A percentile compares a stretch with the other conserved stretches of the same genome.
These are phyloP conservation scores for Hyphodiscus hymeniophilus DNA, from an alignment of 495 filamentous ascomycete genomes.

Conservation along the genomic window DNA sequence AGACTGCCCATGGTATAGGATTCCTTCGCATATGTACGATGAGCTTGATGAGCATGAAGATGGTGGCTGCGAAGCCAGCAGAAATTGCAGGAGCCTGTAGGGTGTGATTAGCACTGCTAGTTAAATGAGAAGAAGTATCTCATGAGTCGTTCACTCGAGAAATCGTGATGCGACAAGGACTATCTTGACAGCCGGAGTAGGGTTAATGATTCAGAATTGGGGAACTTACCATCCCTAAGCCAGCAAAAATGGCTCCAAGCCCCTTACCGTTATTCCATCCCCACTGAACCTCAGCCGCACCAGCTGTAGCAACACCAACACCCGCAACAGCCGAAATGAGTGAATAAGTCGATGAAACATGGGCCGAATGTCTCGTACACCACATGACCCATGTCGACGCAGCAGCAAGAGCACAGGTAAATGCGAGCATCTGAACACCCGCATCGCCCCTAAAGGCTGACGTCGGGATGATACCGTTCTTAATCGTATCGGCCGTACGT, in stretches of 20 bases:
- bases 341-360: slow-evolving; percentile 59
- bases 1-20: slow-evolving; percentile 46
- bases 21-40: slow-evolving; percentile 54
- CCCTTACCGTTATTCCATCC: slow-evolving; percentile 43
- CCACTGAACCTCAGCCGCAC: slow-evolving; percentile 42
- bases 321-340: slow-evolving; percentile 55
- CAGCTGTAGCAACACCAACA: slow-evolving; percentile 51
- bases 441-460: slow-evolving; percentile 42
- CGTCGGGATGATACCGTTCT: slow-evolving; percentile 52
- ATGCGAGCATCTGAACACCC: slow-evolving; percentile 50
- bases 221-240: no score
- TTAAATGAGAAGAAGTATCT: no score
- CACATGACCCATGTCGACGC: slow-evolving; percentile 52
- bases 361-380: slow-evolving; percentile 46
- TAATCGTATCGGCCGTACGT: slow-evolving; percentile 59
- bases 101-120: no score
- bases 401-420: slow-evolving; percentile 51
- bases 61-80: slow-evolving; percentile 47
- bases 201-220: no score
- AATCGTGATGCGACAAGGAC: no score
- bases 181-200: no score
- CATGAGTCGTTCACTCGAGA: no score
- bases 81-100: slow-evolving; percentile 58
- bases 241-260: no score
- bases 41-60: slow-evolving; percentile 59